Percentiles rank a stretch among this genome's conserved stretches.
Evolutionary conservation across 192 early-diverging fungal species (phyloP).

Genomic region (Thamnidium elegans): DNA sequence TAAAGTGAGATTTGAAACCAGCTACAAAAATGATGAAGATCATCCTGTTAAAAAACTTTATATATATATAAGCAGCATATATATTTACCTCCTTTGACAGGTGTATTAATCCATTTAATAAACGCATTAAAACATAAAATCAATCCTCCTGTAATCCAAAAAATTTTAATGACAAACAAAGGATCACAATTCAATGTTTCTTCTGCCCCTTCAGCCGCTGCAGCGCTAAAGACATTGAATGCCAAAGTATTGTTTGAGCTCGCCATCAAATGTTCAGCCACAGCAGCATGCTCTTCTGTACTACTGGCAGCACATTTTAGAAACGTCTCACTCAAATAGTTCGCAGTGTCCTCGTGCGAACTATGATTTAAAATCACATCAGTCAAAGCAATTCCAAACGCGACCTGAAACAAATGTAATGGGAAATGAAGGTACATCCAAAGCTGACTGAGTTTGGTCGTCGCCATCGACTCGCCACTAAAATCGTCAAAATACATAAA

Average conservation of each 20-base stretch:
- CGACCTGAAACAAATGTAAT: slow-evolving; percentile 48
- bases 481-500: slow-evolving; percentile 56
- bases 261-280: too few species aligned
- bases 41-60: too few species aligned
- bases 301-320: not conserved
- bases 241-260: too few species aligned
- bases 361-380: slow-evolving; percentile 41
- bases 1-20: slow-evolving; percentile 20
- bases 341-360: slow-evolving; percentile 17
- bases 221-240: slow-evolving; percentile 2
- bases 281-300: not conserved
- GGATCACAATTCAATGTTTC: slow-evolving; percentile 11
- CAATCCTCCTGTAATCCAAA: slow-evolving; percentile 31
- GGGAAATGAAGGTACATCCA: slow-evolving; percentile 52
- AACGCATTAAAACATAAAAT: slow-evolving; percentile 36
- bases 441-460: slow-evolving; percentile 28
- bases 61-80: not conserved
- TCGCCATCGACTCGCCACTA: slow-evolving; percentile 28
- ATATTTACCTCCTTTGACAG: slow-evolving; percentile 14
- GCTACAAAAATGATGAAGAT: not conserved
- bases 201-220: not conserved
- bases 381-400: slow-evolving; percentile 45
- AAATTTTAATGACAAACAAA: slow-evolving; percentile 29
- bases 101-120: slow-evolving; percentile 36
- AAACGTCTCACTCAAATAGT: not conserved